Base-by-base conservation (phyloP, 129 eudicot species). In the Scalesia atractyloides region DNA sequence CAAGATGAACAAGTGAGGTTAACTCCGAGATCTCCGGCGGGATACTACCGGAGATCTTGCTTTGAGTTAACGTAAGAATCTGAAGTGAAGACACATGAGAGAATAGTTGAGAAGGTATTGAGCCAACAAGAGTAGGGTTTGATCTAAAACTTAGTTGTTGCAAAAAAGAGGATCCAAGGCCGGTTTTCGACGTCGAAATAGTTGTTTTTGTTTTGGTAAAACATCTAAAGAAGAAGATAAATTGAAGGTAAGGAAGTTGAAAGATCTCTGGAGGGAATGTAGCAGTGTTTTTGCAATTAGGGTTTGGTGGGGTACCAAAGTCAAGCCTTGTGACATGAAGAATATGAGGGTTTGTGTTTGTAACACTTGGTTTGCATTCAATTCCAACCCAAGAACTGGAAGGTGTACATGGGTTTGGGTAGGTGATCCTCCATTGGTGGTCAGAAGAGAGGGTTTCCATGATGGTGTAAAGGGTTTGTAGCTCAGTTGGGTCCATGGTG, bases 271-370 rank as follows among this genome's bases (percentile, higher is more conserved):
- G 64, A 63, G 97, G 96, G 69, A 91, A 91, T 39, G 81, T 73
- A 39, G 90, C 85, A 2, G 83, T 75, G 36, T 46, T 63, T 64
- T 82, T 91, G 84, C 97, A 91, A 5, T 70, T 56, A 56, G 97
- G 97, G 79, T 91, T 85, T 18, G 97, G 97, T 2, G 80, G 81
- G 13, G 83, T 70, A 3, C 97, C 97, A 70, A 91, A 78, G 72
- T 88, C 90, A 50, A 91, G 97, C 56, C 96, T 80, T 7, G 90
- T 77, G 72, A 91, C 97, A 80, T 91, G 97, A 47, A 79, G 75
- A 33, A 37, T 37, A 6, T 74, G 79, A 44, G 82, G 75, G 68
- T 85, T 88, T 24, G 54, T 15, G 68, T 84, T 88, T 24, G 47
- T 15, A 8, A 63, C 26, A 18, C 84, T 83, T 24, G 79, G 60